Evolutionary conservation across 441 rosid species (phyloP).

Genomic region (Capsella rubella): DNA sequence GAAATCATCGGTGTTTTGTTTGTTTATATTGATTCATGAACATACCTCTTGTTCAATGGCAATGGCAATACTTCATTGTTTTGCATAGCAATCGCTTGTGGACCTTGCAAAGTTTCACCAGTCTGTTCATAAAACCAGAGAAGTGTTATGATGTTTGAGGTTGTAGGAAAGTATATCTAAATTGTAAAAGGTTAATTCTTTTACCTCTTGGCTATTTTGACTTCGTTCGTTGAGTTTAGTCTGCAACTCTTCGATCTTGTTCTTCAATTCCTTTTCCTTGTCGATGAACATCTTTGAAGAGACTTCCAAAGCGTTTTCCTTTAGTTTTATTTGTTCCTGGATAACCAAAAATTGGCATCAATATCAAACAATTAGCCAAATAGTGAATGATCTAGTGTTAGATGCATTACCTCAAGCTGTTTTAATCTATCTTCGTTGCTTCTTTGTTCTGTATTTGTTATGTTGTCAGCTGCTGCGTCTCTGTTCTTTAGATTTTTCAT

Average conservation of each 20-base stretch:
- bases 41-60: constrained; percentile 39
- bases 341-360: neutral
- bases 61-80: constrained; percentile 7
- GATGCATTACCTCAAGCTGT: constrained; percentile 65
- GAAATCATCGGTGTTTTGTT: neutral
- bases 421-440: constrained; percentile 58
- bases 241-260: constrained; percentile 66
- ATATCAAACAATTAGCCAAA: neutral
- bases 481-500: constrained; percentile 55
- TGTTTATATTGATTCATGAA: constrained; percentile 21
- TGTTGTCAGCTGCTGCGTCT: constrained; percentile 42
- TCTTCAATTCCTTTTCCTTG: constrained; percentile 66
- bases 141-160: neutral
- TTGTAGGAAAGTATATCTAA: constrained; percentile 7
- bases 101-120: constrained; percentile 7
- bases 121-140: constrained; percentile 29
- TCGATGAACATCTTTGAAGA: constrained; percentile 56
- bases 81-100: constrained; percentile 1
- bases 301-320: constrained; percentile 67
- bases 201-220: constrained; percentile 56
- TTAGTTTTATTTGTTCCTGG: constrained; percentile 68
- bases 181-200: constrained; percentile 28
- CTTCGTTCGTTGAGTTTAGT: constrained; percentile 58
- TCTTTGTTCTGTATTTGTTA: constrained; percentile 40
- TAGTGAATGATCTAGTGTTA: neutral